Evolutionary conservation across 2,329 filamentous ascomycete genomes (phyloP), one percentile per base, ranked within the genome.

Genomic region (Laburnicola sp.): DNA sequence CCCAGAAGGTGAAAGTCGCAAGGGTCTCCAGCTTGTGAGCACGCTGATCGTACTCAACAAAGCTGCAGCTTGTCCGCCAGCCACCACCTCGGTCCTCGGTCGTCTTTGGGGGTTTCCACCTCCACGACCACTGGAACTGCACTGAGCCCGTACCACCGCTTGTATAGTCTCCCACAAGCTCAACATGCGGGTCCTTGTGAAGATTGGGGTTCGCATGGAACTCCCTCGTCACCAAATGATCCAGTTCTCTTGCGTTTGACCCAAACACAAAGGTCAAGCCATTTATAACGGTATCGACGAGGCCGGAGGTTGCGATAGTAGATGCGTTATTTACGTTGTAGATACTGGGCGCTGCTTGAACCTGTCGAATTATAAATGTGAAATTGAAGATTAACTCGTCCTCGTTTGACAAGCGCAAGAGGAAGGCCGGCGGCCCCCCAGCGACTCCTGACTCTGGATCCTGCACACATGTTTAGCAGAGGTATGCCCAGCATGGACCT

Each of bases 171-270:
- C 94, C 94, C n/a, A 99, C 86, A 38, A 97, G 81, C 66, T 95
- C 88, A 34, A 99, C 94, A 69, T 97, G 97, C 48, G 91, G 83
- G 69, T 97, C 97, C 71, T 96, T 97, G 78, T 99, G 94, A 49
- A 99, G 79, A 68, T 99, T 99, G 0, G 94, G 94, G 68, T 99
- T 91, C 59, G 93, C 91, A 63, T 97, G 91, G 65, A 99, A 97
- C 73, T 99, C 94, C 63, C 92, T 82, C 11, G 93, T 97, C 41
- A 97, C 87, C 40, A 99, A 78, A 60, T 94, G 97, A 68, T 97
- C 94, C 47, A 99, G 84, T 65, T 99, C 94, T 74, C 84, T 88
- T 28, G 85, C 77, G 45, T 86, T 96, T 0, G 92, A 90, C 36
- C 90, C 93, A 72, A 93, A 93, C 56, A 95, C 88, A 70, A 92